Evolutionary conservation across 352 stramenopile species (phyloP), one percentile per base, ranked within the genome.

Genomic region (Phytophthora cactorum): DNA sequence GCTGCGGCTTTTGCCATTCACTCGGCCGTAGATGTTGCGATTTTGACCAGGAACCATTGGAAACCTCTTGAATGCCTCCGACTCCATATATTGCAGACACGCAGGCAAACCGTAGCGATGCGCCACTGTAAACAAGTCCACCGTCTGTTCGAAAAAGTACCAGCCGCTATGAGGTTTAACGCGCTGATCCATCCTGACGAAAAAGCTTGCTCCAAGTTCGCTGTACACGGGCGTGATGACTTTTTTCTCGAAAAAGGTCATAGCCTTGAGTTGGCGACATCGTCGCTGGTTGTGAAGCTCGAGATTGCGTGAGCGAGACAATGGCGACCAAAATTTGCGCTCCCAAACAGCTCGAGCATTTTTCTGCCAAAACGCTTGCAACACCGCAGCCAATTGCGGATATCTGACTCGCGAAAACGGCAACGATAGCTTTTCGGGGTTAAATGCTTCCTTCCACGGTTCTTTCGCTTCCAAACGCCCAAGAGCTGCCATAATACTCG

Each of bases 331-430:
- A 44, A 82, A 79, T 10, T 50, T 47, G 15, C 71, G 71, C 47
- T 79, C 71, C 75, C 75, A 82, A 10, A 78, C 52, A 17, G 75
- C 75, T 38, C 47, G 74, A 5, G 59, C 67, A 32, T 81, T 55
- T 0, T 28, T 31, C 1, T 43, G 34, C 57, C 75, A 62, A 29
- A 82, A 79, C 2, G 46, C n/a, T 22, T 65, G 28, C 47, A 82
- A 43, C 6, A 31, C n/a, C 12, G 43, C 17, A 9, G 45, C 45
- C 32, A 79, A 15, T 32, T 44, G 28, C 28, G 57, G 39, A n/a
- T 68, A 28, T 44, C 57, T 43, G 1, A 47, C 28, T 17, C 43
- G 27, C n/a, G 61, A 65, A 47, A 79, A 69, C 25, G 72, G 75
- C 56, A 66, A 38, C 3, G 34, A 8, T 22, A 82, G 60, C 0